phyloP scores from a whole-genome alignment of 768 basidiomycete species.

The Rhodotorula taiwanensis region DNA sequence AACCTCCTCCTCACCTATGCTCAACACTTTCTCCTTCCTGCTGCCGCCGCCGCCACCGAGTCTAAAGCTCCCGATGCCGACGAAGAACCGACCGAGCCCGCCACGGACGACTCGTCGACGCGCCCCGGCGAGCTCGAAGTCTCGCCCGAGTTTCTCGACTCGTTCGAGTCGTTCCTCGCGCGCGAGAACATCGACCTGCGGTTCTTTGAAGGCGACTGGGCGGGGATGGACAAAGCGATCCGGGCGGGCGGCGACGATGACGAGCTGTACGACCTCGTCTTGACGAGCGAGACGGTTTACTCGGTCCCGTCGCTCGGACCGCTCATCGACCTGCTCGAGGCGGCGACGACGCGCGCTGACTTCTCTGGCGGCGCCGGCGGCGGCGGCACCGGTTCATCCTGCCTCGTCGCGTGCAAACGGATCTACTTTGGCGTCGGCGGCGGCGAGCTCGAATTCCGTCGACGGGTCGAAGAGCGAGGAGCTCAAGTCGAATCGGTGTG shows the following conservation, averaged over 20 bases:
- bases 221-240: slow-evolving; percentile 35
- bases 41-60: neutral
- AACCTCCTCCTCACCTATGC: slow-evolving; percentile 44
- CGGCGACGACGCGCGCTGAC: slow-evolving; percentile 12
- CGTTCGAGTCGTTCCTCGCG: slow-evolving; percentile 60
- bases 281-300: slow-evolving; percentile 94
- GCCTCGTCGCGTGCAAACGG: slow-evolving; percentile 82
- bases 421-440: slow-evolving; percentile 95
- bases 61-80: slow-evolving; percentile 4
- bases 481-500: slow-evolving; percentile 55
- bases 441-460: slow-evolving; percentile 67
- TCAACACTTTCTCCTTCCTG: slow-evolving; percentile 6
- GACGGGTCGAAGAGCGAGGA: slow-evolving; percentile 50
- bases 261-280: slow-evolving; percentile 53
- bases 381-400: slow-evolving; percentile 42
- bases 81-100: slow-evolving; percentile 5
- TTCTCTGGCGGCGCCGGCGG: neutral
- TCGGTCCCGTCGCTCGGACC: slow-evolving; percentile 57
- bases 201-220: slow-evolving; percentile 81
- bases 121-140: slow-evolving; percentile 59
- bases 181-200: slow-evolving; percentile 56
- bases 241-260: neutral
- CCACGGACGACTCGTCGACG: slow-evolving; percentile 6
- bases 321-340: slow-evolving; percentile 49
- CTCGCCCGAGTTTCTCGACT: slow-evolving; percentile 56